A percentile compares a stretch with the other conserved stretches of the same genome.
Conservation (phyloP, 441 rosid genomes). For the Aleurites moluccanus region DNA sequence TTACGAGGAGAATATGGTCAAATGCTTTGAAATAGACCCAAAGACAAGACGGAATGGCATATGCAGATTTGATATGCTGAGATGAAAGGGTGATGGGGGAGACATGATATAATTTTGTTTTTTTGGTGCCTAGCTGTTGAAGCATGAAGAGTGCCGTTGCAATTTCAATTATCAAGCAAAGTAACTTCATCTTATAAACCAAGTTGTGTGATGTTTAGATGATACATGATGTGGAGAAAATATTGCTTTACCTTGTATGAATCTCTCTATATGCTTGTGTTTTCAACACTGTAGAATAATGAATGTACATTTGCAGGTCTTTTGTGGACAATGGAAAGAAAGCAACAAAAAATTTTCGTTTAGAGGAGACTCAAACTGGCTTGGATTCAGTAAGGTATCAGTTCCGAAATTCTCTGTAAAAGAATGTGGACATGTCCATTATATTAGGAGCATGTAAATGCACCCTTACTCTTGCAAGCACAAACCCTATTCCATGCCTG, state of each 20-base stretch:
- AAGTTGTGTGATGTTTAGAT: background rate
- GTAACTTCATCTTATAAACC: background rate
- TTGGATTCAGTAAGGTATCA: conserved; percentile 62
- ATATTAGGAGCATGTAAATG: background rate
- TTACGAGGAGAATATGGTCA: background rate
- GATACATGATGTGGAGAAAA: background rate
- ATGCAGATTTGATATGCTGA: background rate
- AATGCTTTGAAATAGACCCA: background rate
- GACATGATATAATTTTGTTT: background rate
- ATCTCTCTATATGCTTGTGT: background rate
- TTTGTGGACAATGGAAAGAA: conserved; percentile 54
- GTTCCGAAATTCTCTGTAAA: background rate
- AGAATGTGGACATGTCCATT: background rate
- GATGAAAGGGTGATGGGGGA: background rate
- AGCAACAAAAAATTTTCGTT: conserved; percentile 46
- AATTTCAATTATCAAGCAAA: background rate
- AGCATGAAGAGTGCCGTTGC: background rate
- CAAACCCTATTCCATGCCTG: background rate
- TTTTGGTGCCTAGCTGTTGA: background rate
- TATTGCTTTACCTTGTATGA: conserved; percentile 4
- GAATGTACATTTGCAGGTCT: conserved; percentile 39
- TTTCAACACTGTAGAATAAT: background rate
- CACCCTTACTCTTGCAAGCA: background rate
- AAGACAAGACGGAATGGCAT: background rate
- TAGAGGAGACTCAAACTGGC: conserved; percentile 76